A percentile compares a stretch with the other conserved stretches of the same genome.
Evolutionary conservation across 2,329 filamentous ascomycete species (phyloP).

Genomic region (Exserohilum rostratum): DNA sequence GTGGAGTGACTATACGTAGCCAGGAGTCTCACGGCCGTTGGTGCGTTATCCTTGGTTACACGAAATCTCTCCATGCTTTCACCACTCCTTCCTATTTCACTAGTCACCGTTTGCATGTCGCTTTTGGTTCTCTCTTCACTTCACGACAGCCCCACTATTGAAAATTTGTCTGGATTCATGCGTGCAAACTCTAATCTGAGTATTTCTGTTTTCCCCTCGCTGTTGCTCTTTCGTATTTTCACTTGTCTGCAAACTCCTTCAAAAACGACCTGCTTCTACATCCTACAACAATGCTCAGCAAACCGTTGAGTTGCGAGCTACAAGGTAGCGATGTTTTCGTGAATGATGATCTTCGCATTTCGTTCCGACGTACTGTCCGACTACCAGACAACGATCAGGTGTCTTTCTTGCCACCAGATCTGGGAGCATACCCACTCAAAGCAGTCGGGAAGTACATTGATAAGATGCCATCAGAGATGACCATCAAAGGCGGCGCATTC

Average conservation of each 20-base stretch:
- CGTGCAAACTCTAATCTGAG: too few relatives aligned
- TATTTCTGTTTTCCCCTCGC: not conserved
- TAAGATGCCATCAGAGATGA: conserved; percentile 45
- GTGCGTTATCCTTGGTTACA: too few relatives aligned
- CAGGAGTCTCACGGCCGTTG: too few relatives aligned
- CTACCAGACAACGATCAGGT: conserved; percentile 41
- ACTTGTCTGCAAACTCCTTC: not conserved
- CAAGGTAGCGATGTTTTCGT: not conserved
- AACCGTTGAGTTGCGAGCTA: not conserved
- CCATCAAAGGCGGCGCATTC: conserved; percentile 53
- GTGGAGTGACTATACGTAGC: too few relatives aligned
- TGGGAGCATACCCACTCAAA: conserved; percentile 21
- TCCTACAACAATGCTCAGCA: not conserved
- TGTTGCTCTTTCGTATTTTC: too few relatives aligned
- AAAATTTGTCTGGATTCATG: too few relatives aligned
- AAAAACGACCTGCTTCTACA: not conserved
- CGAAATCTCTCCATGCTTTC: too few relatives aligned
- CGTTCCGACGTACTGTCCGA: conserved; percentile 23
- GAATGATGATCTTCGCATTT: conserved; percentile 21
- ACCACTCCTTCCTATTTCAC: too few relatives aligned
- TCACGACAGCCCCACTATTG: too few relatives aligned
- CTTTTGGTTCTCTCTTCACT: too few relatives aligned
- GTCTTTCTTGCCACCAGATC: conserved; percentile 16
- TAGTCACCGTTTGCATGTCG: too few relatives aligned
- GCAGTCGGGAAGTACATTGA: conserved; percentile 26